These are phyloP conservation scores for Kurtzmaniella cleridarum DNA, from an alignment of 805 yeast genomes.

Conservation along the genomic window DNA sequence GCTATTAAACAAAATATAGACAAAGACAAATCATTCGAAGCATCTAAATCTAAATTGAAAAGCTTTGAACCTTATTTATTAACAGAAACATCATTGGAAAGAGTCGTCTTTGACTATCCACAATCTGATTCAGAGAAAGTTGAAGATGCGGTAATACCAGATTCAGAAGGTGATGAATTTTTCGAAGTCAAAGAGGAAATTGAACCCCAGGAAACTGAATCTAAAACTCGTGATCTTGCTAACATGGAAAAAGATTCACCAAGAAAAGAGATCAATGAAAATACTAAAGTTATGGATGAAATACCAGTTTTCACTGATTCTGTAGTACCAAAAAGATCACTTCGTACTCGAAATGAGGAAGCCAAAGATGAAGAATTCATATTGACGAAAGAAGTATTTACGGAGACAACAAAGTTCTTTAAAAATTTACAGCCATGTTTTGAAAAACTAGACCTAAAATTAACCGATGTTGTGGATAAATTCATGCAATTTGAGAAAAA, in stretches of 20 bases:
- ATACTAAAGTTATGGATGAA: too few species aligned
- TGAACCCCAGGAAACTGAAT: conserved; percentile 5
- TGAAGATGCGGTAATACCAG: conserved; percentile 4
- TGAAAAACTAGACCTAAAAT: conserved; percentile 16
- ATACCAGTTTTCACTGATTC: too few species aligned
- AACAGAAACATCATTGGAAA: conserved; percentile 44
- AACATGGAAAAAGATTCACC: too few species aligned
- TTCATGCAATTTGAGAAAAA: conserved; percentile 16
- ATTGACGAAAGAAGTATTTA: conserved; percentile 14
- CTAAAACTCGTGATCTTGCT: too few species aligned
- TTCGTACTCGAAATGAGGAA: conserved; percentile 6
- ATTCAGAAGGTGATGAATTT: background rate
- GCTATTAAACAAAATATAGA: conserved; percentile 27
- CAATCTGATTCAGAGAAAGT: conserved; percentile 2
- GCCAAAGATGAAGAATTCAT: conserved; percentile 18
- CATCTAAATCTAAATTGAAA: conserved; percentile 37
- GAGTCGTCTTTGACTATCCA: conserved; percentile 28
- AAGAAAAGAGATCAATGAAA: too few species aligned
- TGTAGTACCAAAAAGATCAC: conserved; percentile 4
- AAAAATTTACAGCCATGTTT: conserved; percentile 15
- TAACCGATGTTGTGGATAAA: conserved; percentile 31
- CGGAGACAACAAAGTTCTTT: conserved; percentile 22
- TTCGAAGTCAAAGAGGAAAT: conserved; percentile 5
- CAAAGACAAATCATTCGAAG: conserved; percentile 27
- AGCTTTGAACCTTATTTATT: conserved; percentile 48